Evolutionary conservation across 768 basidiomycete genomes (phyloP).

Genomic region (Suillus sp.): DNA sequence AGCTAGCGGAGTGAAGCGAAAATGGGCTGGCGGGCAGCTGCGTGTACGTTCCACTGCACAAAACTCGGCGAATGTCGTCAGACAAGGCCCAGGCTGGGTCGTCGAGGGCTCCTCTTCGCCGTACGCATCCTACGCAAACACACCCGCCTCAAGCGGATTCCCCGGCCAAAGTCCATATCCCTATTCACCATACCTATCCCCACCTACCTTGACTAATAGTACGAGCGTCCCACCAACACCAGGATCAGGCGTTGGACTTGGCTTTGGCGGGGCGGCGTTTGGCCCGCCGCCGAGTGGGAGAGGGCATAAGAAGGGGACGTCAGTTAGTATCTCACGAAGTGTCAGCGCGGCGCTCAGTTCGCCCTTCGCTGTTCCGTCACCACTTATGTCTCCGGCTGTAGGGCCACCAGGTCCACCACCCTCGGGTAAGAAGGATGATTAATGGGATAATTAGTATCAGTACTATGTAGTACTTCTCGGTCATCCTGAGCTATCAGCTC

Average conservation of each 20-base stretch:
- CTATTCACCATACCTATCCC: conserved; percentile 34
- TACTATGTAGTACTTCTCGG: background rate
- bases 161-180: conserved; percentile 30
- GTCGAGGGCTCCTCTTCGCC: conserved; percentile 50
- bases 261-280: conserved; percentile 25
- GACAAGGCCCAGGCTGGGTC: conserved; percentile 63
- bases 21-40: conserved; percentile 69
- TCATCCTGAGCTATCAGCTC: background rate
- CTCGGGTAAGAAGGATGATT: conserved; percentile 31
- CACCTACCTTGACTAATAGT: conserved; percentile 38
- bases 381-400: conserved; percentile 25
- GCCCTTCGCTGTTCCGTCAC: conserved; percentile 25
- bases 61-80: conserved; percentile 43
- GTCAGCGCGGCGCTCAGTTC: conserved; percentile 19
- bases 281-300: conserved; percentile 18
- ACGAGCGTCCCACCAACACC: conserved; percentile 28
- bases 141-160: conserved; percentile 36
- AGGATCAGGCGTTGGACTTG: conserved; percentile 26
- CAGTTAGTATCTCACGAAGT: conserved; percentile 13
- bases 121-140: conserved; percentile 37
- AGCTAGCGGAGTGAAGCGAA: conserved; percentile 60
- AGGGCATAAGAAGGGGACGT: conserved; percentile 19
- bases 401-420: conserved; percentile 24
- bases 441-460: conserved; percentile 14
- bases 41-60: conserved; percentile 49